phyloP scores from a whole-genome alignment of 768 basidiomycete species.

The Leucocoprinus leucothites region DNA sequence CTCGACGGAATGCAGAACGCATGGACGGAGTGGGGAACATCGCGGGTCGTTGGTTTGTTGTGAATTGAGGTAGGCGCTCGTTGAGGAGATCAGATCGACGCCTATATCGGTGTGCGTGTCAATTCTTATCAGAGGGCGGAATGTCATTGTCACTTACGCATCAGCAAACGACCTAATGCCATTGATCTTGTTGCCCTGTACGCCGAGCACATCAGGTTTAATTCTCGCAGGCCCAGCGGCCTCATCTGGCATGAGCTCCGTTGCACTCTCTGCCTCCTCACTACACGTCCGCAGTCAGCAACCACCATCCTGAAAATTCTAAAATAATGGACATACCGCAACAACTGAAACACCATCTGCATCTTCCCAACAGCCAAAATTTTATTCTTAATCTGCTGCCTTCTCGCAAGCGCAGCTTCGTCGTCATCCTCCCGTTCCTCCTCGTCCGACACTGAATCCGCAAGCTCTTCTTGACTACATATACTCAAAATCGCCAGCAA shows the following conservation, averaged over 20 bases:
- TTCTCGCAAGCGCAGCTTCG: conserved; percentile 26
- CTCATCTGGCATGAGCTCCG: conserved; percentile 53
- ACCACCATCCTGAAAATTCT: not conserved
- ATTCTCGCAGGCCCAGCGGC: conserved; percentile 19
- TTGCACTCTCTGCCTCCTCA: conserved; percentile 76
- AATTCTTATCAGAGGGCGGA: not conserved
- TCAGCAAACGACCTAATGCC: conserved; percentile 73
- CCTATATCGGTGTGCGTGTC: conserved; percentile 28
- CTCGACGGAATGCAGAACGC: conserved; percentile 21
- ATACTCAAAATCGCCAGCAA: conserved; percentile 90
- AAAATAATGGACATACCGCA: conserved; percentile 57
- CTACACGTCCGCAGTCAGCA: conserved; percentile 33
- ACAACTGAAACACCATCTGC: conserved; percentile 85
- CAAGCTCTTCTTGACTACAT: conserved; percentile 91
- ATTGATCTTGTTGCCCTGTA: conserved; percentile 56
- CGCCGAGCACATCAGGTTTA: conserved; percentile 56
- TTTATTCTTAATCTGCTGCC: conserved; percentile 88
- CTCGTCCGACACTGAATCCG: conserved; percentile 45
- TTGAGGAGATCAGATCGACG: conserved; percentile 72
- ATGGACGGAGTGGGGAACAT: conserved; percentile 65
- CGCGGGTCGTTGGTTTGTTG: conserved; percentile 23
- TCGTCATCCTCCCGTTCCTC: conserved; percentile 28
- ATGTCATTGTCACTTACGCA: conserved; percentile 46
- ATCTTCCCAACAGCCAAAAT: conserved; percentile 90
- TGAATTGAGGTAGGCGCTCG: conserved; percentile 67